These are phyloP conservation scores for Trichophyton benhamiae DNA, from an alignment of 2,329 filamentous ascomycete species.

Conservation along the genomic window DNA sequence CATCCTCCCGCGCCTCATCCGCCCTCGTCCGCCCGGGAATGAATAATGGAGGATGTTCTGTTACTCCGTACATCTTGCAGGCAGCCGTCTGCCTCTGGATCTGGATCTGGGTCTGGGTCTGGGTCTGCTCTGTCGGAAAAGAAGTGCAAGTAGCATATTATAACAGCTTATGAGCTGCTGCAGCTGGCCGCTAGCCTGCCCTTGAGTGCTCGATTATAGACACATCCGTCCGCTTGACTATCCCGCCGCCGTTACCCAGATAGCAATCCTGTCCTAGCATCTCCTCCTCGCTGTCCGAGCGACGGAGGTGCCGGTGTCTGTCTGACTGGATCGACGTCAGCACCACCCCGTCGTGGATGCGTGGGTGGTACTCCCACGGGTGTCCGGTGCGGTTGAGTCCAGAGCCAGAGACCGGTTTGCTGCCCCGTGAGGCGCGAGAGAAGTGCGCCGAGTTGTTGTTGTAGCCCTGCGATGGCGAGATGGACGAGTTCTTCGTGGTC, in stretches of 20 bases:
- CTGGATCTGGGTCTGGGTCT: too few relatives aligned
- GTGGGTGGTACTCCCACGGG: conserved; percentile 1
- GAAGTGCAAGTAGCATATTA: not conserved
- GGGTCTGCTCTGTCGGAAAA: too few relatives aligned
- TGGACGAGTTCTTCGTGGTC: not conserved
- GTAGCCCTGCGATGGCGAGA: not conserved
- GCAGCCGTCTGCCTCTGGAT: too few relatives aligned
- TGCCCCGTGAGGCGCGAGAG: not conserved
- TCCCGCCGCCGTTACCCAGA: not conserved
- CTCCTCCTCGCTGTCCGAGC: conserved; percentile 7
- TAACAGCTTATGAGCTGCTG: not conserved
- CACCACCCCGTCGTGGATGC: conserved; percentile 4
- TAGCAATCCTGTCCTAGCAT: conserved; percentile 3
- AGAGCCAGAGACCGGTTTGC: not conserved
- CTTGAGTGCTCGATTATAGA: conserved; percentile 4
- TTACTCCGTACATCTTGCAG: too few relatives aligned
- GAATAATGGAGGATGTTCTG: too few relatives aligned
- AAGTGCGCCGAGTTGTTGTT: not conserved
- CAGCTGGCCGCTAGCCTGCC: not conserved
- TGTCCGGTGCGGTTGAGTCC: not conserved
- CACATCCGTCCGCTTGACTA: conserved; percentile 9
- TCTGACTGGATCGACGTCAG: conserved; percentile 8
- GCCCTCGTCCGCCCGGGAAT: too few relatives aligned
- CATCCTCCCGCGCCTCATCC: too few relatives aligned
- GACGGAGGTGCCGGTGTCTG: conserved; percentile 1